Percentiles rank a stretch among this genome's conserved stretches.
Conservation (phyloP, 2,329 filamentous ascomycete genomes). For the Penicillium nordicum region DNA sequence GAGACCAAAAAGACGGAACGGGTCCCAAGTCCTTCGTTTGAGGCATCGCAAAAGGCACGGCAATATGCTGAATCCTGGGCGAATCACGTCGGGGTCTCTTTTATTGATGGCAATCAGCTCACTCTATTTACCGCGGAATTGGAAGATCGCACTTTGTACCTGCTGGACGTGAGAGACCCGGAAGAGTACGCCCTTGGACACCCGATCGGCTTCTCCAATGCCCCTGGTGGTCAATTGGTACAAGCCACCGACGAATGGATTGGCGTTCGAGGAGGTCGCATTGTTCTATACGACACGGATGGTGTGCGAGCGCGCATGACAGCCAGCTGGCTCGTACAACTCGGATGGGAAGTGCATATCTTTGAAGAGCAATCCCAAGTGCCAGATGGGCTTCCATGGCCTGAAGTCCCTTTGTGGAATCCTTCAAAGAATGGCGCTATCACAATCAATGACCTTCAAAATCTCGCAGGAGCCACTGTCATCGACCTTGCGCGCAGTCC, state of each 20-base stretch:
- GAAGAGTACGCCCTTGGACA: slow-evolving; percentile 26
- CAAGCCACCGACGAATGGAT: slow-evolving; percentile 35
- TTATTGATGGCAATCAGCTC: slow-evolving; percentile 2
- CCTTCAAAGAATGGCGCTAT: not conserved
- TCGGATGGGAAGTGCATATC: slow-evolving; percentile 33
- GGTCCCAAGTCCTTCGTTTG: slow-evolving; percentile 10
- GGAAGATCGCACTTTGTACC: slow-evolving; percentile 23
- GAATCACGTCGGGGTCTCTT: slow-evolving; percentile 7
- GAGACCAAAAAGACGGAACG: slow-evolving; percentile 21
- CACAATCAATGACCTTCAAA: slow-evolving; percentile 11
- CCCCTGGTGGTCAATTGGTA: slow-evolving; percentile 32
- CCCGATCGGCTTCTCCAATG: slow-evolving; percentile 26
- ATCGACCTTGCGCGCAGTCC: slow-evolving; percentile 32
- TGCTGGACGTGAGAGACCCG: slow-evolving; percentile 32
- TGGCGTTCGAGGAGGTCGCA: slow-evolving; percentile 29
- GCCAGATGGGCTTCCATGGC: slow-evolving; percentile 4
- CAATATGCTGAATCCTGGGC: slow-evolving; percentile 12
- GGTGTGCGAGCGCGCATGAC: slow-evolving; percentile 31
- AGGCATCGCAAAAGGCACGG: slow-evolving; percentile 9
- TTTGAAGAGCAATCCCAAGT: slow-evolving; percentile 15
- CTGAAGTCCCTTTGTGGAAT: not conserved
- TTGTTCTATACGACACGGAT: slow-evolving; percentile 30
- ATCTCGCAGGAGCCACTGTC: slow-evolving; percentile 16
- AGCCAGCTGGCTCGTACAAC: slow-evolving; percentile 30
- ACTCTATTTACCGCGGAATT: slow-evolving; percentile 9